Evolutionary conservation across 352 stramenopile genomes (phyloP).

Genomic region (Phytopythium chamaehyphon): DNA sequence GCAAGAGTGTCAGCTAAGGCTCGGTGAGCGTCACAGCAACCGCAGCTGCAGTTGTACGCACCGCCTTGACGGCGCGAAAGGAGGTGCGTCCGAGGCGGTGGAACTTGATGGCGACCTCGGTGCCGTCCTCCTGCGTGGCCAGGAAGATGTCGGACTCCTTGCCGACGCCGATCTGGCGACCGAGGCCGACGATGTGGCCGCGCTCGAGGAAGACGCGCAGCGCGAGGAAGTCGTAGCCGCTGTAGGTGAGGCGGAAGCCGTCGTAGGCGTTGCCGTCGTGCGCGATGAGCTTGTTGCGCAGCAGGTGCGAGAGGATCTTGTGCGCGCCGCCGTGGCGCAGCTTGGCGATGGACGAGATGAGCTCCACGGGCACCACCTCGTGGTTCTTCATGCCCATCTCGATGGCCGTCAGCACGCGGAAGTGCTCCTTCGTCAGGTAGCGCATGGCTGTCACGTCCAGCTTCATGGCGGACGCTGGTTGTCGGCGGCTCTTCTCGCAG

Average conservation of each 20-base stretch:
- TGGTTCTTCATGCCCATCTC: slow-evolving; percentile 99
- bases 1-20: not conserved
- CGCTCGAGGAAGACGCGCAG: slow-evolving; percentile 94
- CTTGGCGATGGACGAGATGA: slow-evolving; percentile 96
- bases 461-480: slow-evolving; percentile 63
- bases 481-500: not conserved
- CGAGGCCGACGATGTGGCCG: slow-evolving; percentile 89
- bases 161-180: slow-evolving; percentile 96
- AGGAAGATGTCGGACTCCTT: slow-evolving; percentile 99
- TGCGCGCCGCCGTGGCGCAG: slow-evolving; percentile 96
- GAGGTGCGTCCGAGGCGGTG: slow-evolving; percentile 98
- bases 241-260: slow-evolving; percentile 97
- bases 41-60: slow-evolving; percentile 12
- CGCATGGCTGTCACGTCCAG: slow-evolving; percentile 93
- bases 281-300: slow-evolving; percentile 98
- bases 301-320: slow-evolving; percentile 96
- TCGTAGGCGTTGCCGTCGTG: slow-evolving; percentile 97
- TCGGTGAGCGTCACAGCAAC: not conserved
- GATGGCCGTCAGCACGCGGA: slow-evolving; percentile 97
- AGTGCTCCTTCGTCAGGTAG: slow-evolving; percentile 95
- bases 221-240: slow-evolving; percentile 99
- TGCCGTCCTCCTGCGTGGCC: slow-evolving; percentile 90
- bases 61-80: slow-evolving; percentile 95
- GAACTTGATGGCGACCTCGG: slow-evolving; percentile 99
- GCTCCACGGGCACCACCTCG: slow-evolving; percentile 94